Evolutionary conservation across 2,329 filamentous ascomycete species (phyloP).

Genomic region (Fusarium praegraminearum): DNA sequence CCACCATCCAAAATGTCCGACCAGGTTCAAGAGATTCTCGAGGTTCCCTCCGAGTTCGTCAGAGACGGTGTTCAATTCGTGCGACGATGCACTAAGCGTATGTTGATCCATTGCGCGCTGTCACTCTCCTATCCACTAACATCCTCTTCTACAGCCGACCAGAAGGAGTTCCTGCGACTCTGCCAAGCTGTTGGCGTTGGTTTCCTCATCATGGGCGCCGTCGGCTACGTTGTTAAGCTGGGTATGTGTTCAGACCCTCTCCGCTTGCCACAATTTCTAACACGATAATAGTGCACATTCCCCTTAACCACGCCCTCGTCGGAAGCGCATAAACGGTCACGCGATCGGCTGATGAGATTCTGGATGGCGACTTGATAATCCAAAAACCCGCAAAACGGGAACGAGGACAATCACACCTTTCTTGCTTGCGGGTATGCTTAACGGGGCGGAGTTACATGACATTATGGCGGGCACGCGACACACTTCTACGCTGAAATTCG

Average conservation of each 20-base stretch:
- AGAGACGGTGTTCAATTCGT: conserved; percentile 72
- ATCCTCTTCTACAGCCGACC: conserved; percentile 51
- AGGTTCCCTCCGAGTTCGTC: conserved; percentile 75
- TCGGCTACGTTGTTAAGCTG: conserved; percentile 78
- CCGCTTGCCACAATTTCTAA: conserved; percentile 12
- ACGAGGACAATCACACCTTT: conserved; percentile 39
- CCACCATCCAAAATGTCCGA: conserved; percentile 66
- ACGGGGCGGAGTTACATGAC: conserved; percentile 46
- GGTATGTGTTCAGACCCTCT: conserved; percentile 59
- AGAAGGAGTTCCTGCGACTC: conserved; percentile 59
- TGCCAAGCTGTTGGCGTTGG: conserved; percentile 74
- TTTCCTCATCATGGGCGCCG: conserved; percentile 77
- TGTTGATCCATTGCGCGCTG: conserved; percentile 43
- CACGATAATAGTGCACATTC: conserved; percentile 70
- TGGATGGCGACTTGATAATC: conserved; percentile 35
- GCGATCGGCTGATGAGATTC: conserved; percentile 26
- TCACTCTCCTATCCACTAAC: conserved; percentile 4
- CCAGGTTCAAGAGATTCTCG: conserved; percentile 76
- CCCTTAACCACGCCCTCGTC: conserved; percentile 77
- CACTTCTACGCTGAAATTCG: conserved; percentile 42
- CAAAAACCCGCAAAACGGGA: conserved; percentile 23
- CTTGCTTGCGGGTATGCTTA: conserved; percentile 43
- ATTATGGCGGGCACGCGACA: conserved; percentile 46
- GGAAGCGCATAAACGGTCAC: conserved; percentile 69
- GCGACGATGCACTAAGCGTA: conserved; percentile 72